Evolutionary conservation across 352 stramenopile species (phyloP).

Genomic region (Phytophthora quininea): DNA sequence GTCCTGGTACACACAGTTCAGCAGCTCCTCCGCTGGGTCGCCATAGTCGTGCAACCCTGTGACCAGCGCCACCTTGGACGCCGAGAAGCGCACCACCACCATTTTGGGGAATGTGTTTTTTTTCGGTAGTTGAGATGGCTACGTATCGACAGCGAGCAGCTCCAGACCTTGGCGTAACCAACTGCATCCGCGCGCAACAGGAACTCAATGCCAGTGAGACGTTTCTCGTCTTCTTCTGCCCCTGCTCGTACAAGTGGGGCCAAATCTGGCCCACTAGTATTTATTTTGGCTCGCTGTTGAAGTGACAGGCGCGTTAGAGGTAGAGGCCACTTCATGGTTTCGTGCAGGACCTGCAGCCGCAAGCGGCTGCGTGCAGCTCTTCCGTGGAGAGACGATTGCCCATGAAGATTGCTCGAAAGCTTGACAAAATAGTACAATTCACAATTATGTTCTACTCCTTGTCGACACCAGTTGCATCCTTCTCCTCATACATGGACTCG

Average conservation of each 20-base stretch:
- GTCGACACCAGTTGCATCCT: slow-evolving; percentile 16
- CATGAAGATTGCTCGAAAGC: slow-evolving; percentile 13
- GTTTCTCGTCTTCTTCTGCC: background rate
- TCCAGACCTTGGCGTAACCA: slow-evolving; percentile 20
- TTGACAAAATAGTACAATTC: slow-evolving; percentile 17
- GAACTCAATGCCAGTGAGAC: slow-evolving; percentile 21
- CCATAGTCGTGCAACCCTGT: slow-evolving; percentile 78
- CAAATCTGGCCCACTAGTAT: too few relatives aligned
- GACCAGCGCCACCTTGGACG: slow-evolving; percentile 73
- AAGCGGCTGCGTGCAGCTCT: slow-evolving; percentile 3
- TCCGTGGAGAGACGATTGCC: slow-evolving; percentile 34
- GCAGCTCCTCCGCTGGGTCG: slow-evolving; percentile 48
- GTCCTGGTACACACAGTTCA: slow-evolving; percentile 71
- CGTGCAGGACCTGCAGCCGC: background rate
- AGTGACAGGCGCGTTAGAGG: too few relatives aligned
- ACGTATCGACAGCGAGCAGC: slow-evolving; percentile 12
- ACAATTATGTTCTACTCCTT: slow-evolving; percentile 23
- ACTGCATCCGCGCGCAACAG: slow-evolving; percentile 24
- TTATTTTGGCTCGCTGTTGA: too few relatives aligned
- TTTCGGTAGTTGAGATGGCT: background rate
- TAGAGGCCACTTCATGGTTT: slow-evolving; percentile 1
- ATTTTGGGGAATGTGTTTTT: slow-evolving; percentile 1
- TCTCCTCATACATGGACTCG: slow-evolving; percentile 20
- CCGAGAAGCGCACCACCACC: slow-evolving; percentile 62
- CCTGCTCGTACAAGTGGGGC: background rate